These are phyloP conservation scores for Nakataea oryzae DNA, from an alignment of 2,329 filamentous ascomycete genomes.

Conservation along the genomic window DNA sequence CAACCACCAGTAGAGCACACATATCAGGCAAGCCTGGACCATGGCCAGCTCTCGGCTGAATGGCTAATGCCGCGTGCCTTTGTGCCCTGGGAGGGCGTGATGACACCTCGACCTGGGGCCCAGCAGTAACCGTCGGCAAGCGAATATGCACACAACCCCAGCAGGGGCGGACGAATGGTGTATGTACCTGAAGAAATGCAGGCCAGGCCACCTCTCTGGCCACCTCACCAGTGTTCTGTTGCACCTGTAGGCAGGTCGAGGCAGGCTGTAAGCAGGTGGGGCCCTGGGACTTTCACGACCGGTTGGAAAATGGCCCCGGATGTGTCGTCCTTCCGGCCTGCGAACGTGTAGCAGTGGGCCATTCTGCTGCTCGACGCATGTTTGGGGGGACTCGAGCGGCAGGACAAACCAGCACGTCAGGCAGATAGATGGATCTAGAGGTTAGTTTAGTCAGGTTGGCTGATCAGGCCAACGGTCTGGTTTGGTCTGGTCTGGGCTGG, in stretches of 20 bases:
- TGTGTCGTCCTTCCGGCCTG: background rate
- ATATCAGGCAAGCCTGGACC: conserved; percentile 24
- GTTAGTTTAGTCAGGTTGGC: background rate
- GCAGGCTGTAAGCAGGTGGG: background rate
- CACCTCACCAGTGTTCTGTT: background rate
- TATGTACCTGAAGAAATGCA: background rate
- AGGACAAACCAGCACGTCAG: background rate
- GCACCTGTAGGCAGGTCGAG: too few relatives aligned
- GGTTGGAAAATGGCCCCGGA: background rate
- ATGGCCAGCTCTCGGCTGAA: conserved; percentile 34
- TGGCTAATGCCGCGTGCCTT: conserved; percentile 32
- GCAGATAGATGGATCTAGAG: background rate
- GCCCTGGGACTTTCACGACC: background rate
- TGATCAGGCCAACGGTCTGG: background rate
- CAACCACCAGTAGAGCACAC: conserved; percentile 5
- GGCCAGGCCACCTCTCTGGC: background rate
- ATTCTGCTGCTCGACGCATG: background rate
- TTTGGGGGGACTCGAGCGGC: background rate
- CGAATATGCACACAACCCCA: background rate
- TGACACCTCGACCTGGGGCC: background rate
- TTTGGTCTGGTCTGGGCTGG: background rate
- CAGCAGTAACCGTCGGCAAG: background rate
- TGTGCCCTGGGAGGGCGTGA: background rate
- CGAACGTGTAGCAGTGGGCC: background rate
- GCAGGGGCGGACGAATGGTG: background rate